Conservation (phyloP, 1,284 basidiomycete species). For the Boletus semigastroideus region DNA sequence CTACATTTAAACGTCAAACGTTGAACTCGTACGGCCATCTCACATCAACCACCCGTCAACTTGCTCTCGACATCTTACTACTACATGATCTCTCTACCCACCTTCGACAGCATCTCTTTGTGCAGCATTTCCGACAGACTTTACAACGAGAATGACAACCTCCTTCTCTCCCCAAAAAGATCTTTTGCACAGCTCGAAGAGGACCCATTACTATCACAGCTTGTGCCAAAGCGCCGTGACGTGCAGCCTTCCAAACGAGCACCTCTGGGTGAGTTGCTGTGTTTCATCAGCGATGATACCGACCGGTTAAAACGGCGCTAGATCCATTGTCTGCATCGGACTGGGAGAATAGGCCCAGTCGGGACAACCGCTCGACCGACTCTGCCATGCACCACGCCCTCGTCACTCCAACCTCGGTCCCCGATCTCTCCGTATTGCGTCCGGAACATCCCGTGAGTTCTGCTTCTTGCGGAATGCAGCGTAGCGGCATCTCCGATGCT, state of each 20-base stretch:
- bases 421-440: conserved; percentile 15
- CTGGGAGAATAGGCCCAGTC: conserved; percentile 18
- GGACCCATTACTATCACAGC: conserved; percentile 14
- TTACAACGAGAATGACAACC: conserved; percentile 13
- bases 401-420: conserved; percentile 3
- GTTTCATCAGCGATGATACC: neutral
- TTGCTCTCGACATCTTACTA: too few relatives aligned
- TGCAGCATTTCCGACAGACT: conserved; percentile 2
- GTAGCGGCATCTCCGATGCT: conserved; percentile 5
- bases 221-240: conserved; percentile 20
- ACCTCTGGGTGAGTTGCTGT: conserved; percentile 28
- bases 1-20: conserved; percentile 27
- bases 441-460: conserved; percentile 13
- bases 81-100: conserved; percentile 26
- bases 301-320: conserved; percentile 8
- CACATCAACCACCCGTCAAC: conserved; percentile 13
- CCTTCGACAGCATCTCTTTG: neutral
- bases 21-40: conserved; percentile 6
- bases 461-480: conserved; percentile 8
- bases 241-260: conserved; percentile 12
- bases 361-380: conserved; percentile 2
- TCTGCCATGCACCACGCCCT: conserved; percentile 12
- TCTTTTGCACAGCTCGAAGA: conserved; percentile 19
- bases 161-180: conserved; percentile 21
- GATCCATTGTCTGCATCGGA: conserved; percentile 29